Conservation (phyloP, 305 asterid genomes). For the Andrographis paniculata region DNA sequence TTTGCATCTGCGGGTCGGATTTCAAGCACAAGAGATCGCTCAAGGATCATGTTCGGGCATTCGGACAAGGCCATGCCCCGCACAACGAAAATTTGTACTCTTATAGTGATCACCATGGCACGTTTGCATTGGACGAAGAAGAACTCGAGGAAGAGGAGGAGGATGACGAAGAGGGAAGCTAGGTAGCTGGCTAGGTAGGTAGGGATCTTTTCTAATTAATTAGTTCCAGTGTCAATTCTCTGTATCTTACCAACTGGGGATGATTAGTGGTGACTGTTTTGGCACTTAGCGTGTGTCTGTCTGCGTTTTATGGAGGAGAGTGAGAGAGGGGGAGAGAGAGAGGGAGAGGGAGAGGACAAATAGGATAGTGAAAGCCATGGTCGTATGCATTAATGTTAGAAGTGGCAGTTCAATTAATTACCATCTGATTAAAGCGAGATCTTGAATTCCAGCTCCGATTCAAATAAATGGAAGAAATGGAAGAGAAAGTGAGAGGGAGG, state of each 20-base stretch:
- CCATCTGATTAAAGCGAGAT: conserved; percentile 24
- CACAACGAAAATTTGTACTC: conserved; percentile 46
- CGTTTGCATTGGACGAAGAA: conserved; percentile 27
- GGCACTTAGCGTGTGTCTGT: conserved; percentile 37
- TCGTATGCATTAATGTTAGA: conserved; percentile 33
- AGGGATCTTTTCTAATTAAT: not conserved
- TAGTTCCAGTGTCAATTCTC: conserved; percentile 11
- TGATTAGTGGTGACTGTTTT: conserved; percentile 32
- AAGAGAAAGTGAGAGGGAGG: too few species aligned
- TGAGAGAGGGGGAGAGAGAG: conserved; percentile 5
- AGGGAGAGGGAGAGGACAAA: conserved; percentile 26
- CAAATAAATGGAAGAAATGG: not conserved
- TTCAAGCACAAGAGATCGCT: conserved; percentile 87
- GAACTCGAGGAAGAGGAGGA: conserved; percentile 24
- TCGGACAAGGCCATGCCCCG: conserved; percentile 67
- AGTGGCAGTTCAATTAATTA: conserved; percentile 32
- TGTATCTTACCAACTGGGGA: conserved; percentile 15
- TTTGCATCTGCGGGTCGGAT: conserved; percentile 82
- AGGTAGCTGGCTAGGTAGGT: conserved; percentile 7
- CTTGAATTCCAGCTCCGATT: not conserved
- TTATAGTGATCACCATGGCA: conserved; percentile 13
- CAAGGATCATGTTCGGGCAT: conserved; percentile 68
- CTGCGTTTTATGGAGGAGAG: conserved; percentile 3
- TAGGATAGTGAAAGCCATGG: conserved; percentile 39
- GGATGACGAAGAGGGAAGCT: not conserved